These are phyloP conservation scores for Gymnopus androsaceus DNA, from an alignment of 1,284 basidiomycete species.

Conservation along the genomic window DNA sequence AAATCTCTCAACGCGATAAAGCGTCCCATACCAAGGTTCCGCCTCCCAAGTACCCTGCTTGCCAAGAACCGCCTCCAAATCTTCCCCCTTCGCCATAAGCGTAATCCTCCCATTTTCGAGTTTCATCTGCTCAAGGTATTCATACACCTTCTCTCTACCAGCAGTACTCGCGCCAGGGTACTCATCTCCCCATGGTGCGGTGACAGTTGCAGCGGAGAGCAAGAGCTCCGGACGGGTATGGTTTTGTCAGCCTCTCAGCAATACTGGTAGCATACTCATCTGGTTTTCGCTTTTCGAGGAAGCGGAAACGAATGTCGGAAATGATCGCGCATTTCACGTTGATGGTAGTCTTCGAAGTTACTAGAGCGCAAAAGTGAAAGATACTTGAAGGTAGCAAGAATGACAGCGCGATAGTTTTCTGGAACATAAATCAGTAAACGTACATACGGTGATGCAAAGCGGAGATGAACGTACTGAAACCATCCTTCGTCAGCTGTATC, in stretches of 20 bases:
- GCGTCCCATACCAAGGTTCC: conserved; percentile 87
- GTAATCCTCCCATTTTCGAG: conserved; percentile 71
- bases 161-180: conserved; percentile 44
- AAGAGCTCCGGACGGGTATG: conserved; percentile 80
- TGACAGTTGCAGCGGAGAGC: conserved; percentile 74
- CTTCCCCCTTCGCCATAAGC: conserved; percentile 74
- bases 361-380: conserved; percentile 73
- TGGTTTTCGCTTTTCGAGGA: conserved; percentile 83
- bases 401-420: conserved; percentile 81
- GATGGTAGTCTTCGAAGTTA: conserved; percentile 75
- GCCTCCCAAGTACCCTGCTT: conserved; percentile 57
- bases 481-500: conserved; percentile 82
- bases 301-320: conserved; percentile 81
- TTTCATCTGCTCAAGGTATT: conserved; percentile 64
- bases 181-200: conserved; percentile 65
- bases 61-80: conserved; percentile 59
- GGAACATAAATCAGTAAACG: conserved; percentile 15
- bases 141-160: conserved; percentile 56
- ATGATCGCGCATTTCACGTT: conserved; percentile 81
- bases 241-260: conserved; percentile 77
- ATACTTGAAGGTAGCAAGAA: conserved; percentile 84
- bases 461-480: conserved; percentile 65
- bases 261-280: conserved; percentile 83
- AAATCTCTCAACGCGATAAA: conserved; percentile 73
- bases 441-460: conserved; percentile 3